phyloP scores from a whole-genome alignment of 2,329 filamentous ascomycete genomes.

The Aspergillus flavus region DNA sequence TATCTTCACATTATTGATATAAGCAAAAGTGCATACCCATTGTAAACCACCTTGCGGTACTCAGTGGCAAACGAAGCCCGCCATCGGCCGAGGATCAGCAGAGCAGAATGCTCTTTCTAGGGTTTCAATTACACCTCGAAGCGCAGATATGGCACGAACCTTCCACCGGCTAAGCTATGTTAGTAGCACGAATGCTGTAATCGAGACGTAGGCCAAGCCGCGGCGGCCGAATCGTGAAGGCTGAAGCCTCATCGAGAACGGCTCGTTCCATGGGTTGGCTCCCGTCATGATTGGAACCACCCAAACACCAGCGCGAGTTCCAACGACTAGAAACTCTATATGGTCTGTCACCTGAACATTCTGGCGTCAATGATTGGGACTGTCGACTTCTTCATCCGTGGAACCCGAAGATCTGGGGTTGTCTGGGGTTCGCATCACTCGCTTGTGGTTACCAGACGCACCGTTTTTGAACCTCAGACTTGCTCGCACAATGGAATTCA shows the following conservation, averaged over 20 bases:
- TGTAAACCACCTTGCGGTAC: not conserved
- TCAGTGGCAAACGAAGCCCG: not conserved
- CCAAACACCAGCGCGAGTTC: not conserved
- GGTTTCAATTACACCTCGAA: not conserved
- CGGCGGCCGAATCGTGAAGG: not conserved
- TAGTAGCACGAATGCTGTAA: not conserved
- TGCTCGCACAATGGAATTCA: not conserved
- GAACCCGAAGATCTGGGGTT: not conserved
- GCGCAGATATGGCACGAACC: not conserved
- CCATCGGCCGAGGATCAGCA: not conserved
- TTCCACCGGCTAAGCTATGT: not conserved
- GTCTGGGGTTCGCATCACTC: not conserved
- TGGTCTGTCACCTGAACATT: not conserved
- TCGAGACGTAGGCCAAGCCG: not conserved
- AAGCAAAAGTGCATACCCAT: too few relatives aligned
- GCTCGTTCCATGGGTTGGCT: not conserved
- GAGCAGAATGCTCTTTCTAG: not conserved
- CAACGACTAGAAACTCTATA: not conserved
- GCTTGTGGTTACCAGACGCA: not conserved
- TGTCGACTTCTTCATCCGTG: not conserved
- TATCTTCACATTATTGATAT: too few relatives aligned
- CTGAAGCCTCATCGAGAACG: not conserved
- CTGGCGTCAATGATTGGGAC: too few relatives aligned
- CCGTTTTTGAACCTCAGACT: not conserved
- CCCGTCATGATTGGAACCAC: not conserved